Percentiles rank a stretch among this genome's conserved stretches.
These are phyloP conservation scores for Climacium dendroides DNA, from an alignment of 225 moss, liverwort and hornwort species.

Conservation along the genomic window DNA sequence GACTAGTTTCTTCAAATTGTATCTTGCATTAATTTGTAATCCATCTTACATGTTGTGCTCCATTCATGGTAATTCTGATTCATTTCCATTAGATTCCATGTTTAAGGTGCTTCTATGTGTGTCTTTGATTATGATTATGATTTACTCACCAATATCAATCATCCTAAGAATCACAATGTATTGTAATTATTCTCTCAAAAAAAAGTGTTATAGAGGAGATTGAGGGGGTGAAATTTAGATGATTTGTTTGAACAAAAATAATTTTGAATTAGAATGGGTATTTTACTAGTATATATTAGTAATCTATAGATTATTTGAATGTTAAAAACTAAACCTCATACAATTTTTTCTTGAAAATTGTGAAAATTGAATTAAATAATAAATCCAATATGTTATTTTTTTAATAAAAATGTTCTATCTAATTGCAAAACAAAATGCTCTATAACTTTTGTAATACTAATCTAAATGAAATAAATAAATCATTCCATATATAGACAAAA, in stretches of 20 bases:
- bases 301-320: neutral
- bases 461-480: neutral
- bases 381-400: neutral
- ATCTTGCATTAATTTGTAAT: too few species aligned
- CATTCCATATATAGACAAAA: neutral
- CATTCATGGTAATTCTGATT: neutral
- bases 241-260: neutral
- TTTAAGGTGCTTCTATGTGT: neutral
- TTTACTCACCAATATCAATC: neutral
- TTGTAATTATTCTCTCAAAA: neutral
- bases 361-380: neutral
- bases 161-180: neutral
- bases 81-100: neutral
- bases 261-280: neutral
- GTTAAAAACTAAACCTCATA: fast-evolving
- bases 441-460: neutral
- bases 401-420: neutral
- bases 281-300: neutral
- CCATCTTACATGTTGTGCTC: too few species aligned
- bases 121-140: neutral
- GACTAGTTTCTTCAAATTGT: neutral
- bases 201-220: too few species aligned
- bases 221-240: too few species aligned
- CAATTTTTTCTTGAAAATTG: too few species aligned
- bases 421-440: neutral